These are phyloP conservation scores for Tolypocladium amazonense DNA, from an alignment of 2,329 filamentous ascomycete genomes.

Conservation along the genomic window DNA sequence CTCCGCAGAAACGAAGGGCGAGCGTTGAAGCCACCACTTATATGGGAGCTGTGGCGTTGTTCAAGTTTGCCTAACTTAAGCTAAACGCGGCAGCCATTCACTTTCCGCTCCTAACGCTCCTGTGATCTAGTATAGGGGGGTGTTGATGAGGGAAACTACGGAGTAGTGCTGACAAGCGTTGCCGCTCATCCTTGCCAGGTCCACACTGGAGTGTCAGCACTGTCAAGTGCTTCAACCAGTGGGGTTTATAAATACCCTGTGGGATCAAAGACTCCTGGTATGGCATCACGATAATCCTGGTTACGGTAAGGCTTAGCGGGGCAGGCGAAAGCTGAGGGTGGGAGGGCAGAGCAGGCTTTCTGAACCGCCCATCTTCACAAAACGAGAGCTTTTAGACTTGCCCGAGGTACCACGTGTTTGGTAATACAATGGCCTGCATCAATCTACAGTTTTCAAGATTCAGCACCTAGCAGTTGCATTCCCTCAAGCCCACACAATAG, in stretches of 20 bases:
- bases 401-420: not conserved
- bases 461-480: no score
- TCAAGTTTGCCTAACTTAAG: not conserved
- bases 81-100: not conserved
- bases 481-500: no score
- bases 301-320: not conserved
- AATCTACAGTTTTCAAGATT: no score
- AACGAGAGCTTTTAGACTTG: no score
- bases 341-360: not conserved
- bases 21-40: not conserved
- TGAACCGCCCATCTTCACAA: not conserved
- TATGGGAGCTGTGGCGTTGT: not conserved
- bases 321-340: not conserved
- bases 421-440: no score
- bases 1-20: not conserved
- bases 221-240: not conserved
- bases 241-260: not conserved
- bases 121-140: not conserved
- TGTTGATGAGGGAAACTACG: not conserved
- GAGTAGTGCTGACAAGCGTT: not conserved
- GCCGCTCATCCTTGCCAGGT: not conserved
- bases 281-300: not conserved
- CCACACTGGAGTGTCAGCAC: not conserved
- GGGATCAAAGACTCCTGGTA: not conserved
- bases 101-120: not conserved